Evolutionary conservation across 768 basidiomycete genomes (phyloP).

Genomic region (Coprinellus aureogranulatus): DNA sequence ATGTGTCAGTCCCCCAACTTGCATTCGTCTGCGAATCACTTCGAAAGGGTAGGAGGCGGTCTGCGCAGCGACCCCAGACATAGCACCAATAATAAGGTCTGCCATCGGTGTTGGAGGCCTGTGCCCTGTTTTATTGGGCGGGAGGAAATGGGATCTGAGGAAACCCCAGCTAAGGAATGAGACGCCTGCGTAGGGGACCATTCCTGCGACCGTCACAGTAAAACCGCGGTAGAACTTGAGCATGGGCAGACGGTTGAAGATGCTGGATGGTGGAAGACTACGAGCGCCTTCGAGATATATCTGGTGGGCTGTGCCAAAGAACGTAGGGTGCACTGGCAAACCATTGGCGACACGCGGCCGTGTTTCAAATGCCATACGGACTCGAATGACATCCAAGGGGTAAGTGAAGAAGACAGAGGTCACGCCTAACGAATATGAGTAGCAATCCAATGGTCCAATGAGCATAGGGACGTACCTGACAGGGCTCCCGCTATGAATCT

Average conservation of each 20-base stretch:
- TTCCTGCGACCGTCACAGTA: constrained; percentile 84
- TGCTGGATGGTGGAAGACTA: constrained; percentile 21
- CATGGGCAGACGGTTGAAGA: constrained; percentile 65
- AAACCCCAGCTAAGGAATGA: constrained; percentile 92
- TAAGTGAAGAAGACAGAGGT: constrained; percentile 91
- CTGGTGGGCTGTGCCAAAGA: constrained; percentile 51
- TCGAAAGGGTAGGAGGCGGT: constrained; percentile 95
- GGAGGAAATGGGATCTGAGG: constrained; percentile 59
- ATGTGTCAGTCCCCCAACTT: constrained; percentile 82
- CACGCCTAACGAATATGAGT: constrained; percentile 47
- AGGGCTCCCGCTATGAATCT: constrained; percentile 86
- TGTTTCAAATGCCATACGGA: constrained; percentile 90
- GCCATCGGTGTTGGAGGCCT: constrained; percentile 44
- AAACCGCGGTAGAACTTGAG: constrained; percentile 98
- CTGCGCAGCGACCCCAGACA: constrained; percentile 83
- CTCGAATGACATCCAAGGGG: constrained; percentile 91
- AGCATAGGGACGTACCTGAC: constrained; percentile 57
- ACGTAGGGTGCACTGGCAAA: constrained; percentile 41
- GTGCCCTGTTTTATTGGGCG: constrained; percentile 36
- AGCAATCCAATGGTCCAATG: not conserved
- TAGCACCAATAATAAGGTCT: constrained; percentile 80
- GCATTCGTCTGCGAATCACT: constrained; percentile 88
- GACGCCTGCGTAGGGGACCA: constrained; percentile 94
- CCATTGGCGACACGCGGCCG: constrained; percentile 25
- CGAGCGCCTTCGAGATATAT: constrained; percentile 69